Conservation (phyloP, 306 rosid species). For the apple (Malus domestica) region ASM211411v1 NC_041797.1:35627001-35627500, state of each 20-base stretch:
- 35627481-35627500: no score
- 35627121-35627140: conserved; percentile 37
- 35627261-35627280: conserved; percentile 25
- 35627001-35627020: conserved; percentile 62
- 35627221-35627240: conserved; percentile 30
- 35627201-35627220: conserved; percentile 71
- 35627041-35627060: conserved; percentile 61
- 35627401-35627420: no score
- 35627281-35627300: conserved; percentile 17
- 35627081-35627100: conserved; percentile 43
- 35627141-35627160: conserved; percentile 41
- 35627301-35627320: conserved; percentile 22
- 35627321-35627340: background rate
- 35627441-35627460: no score
- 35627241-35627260: conserved; percentile 2
- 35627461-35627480: background rate
- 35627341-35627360: background rate
- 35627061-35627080: conserved; percentile 48
- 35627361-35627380: background rate
- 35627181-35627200: conserved; percentile 56
- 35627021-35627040: conserved; percentile 45
- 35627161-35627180: conserved; percentile 84
- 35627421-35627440: no score
- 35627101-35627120: conserved; percentile 40
- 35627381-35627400: no score